Base-by-base conservation (phyloP, 2,329 filamentous ascomycete genomes). In the Microdochium bolleyi region DNA sequence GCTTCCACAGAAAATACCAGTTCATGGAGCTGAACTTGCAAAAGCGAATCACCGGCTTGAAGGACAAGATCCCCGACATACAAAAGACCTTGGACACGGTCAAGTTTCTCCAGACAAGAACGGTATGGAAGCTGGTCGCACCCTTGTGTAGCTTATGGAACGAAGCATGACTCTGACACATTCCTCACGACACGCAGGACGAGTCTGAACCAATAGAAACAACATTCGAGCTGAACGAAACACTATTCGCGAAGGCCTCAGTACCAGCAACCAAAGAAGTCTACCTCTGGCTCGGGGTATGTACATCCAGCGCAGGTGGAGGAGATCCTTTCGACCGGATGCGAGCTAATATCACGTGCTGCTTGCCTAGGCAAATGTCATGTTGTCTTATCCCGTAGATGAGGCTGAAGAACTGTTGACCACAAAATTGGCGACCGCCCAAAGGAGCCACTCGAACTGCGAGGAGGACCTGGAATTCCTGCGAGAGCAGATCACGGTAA, bases 11-110 rank as follows among this genome's bases (percentile, higher is more conserved):
- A 62, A 99, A 99, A 79, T 99, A 99, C 75, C 94, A 97, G 70
- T 99, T 97, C 74, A 99, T 99, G 94, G 91, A 97, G 73, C 78
- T 87, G 67, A 97, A 96, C 70, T 88, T 94, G 54, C 87, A 95
- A 69, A 82, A 90, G 57, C 83, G 94, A 49, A 86, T 88, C 51
- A 77, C 80, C 3, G 91, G 92, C 2, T 75, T 99, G 53, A 88
- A 86, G 64, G 92, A 96, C 65, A 99, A 97, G 76, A 91, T 99
- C 60, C 94, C 94, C 0, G 94, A 99, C 68, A 97, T 99, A 58
- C 85, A 89, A 64, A 96, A 96, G 77, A 97, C 94, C 1, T 73
- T 97, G 55, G 92, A 97, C 55, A 94, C 90, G 19, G 92, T 97
- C 50, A 80, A 77, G 54, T 97, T 97, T 64, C 68, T 99, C 56